phyloP scores from a whole-genome alignment of 148 eudicot species.

The Amaranthus cruentus region DNA sequence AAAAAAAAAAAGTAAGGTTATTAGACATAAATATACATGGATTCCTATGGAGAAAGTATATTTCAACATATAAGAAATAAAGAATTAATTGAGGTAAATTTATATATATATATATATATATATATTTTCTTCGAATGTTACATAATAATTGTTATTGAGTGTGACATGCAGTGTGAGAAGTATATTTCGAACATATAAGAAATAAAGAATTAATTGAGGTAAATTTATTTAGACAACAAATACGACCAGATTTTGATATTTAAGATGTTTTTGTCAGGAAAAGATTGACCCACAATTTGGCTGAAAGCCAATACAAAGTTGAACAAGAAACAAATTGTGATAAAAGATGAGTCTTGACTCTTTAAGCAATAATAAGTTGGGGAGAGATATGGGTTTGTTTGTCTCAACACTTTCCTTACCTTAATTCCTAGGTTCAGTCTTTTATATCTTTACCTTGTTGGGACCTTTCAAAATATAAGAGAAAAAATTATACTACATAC shows the following conservation, averaged over 20 bases:
- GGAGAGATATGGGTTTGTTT: conserved; percentile 26
- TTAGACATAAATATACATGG: no score
- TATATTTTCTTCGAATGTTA: no score
- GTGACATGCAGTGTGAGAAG: no score
- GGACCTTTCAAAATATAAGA: neutral
- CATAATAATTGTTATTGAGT: no score
- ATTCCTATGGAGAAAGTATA: no score
- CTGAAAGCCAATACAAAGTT: neutral
- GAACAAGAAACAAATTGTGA: no score
- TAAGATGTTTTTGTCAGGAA: conserved; percentile 30
- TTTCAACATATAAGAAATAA: no score
- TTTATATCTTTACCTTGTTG: conserved; percentile 15
- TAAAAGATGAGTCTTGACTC: neutral
- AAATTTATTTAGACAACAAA: conserved; percentile 7
- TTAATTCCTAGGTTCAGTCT: conserved; percentile 23
- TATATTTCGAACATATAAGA: no score
- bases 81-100: no score
- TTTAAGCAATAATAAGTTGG: neutral
- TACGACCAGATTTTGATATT: neutral
- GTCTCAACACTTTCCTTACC: conserved; percentile 25
- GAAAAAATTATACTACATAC: neutral
- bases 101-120: no score
- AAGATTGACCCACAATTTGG: conserved; percentile 23
- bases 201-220: conserved; percentile 13
- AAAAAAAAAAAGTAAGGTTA: no score